Percentiles rank a stretch among this genome's conserved stretches.
Evolutionary conservation across 257 asterid genomes (phyloP).

Genomic region (Solanum neorickii): DNA sequence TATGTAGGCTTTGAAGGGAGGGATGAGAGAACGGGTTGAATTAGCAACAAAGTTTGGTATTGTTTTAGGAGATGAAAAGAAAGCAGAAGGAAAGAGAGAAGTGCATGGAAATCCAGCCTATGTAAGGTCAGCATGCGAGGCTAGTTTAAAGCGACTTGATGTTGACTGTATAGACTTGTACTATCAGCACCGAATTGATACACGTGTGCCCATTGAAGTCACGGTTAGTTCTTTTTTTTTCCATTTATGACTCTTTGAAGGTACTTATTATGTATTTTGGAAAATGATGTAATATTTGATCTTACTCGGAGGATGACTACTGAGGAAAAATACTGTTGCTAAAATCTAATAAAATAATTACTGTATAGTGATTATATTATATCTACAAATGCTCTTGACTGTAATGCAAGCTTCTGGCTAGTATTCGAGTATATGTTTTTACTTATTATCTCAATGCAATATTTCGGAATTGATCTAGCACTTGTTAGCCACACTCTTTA

Average conservation of each 20-base stretch:
- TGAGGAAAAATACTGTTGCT: neutral
- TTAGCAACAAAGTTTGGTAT: constrained; percentile 24
- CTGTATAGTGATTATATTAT: neutral
- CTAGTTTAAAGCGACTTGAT: constrained; percentile 28
- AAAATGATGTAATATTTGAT: neutral
- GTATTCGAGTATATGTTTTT: neutral
- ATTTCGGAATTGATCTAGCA: neutral
- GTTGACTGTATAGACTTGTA: constrained; percentile 25
- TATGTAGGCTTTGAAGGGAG: constrained; percentile 20
- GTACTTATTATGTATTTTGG: neutral
- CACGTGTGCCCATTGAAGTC: constrained; percentile 25
- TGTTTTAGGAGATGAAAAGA: neutral
- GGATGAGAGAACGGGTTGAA: constrained; percentile 15
- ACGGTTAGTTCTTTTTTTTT: constrained; percentile 6
- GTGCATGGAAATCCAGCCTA: constrained; percentile 23
- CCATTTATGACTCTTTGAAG: neutral
- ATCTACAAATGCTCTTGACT: neutral
- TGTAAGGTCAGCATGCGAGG: constrained; percentile 25
- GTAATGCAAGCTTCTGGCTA: neutral
- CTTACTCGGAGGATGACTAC: neutral
- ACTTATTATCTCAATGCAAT: neutral
- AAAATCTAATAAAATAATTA: neutral
- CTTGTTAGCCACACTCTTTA: neutral
- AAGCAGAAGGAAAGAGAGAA: neutral
- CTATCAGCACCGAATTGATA: constrained; percentile 26